These are phyloP conservation scores for Lentinula detonsa DNA, from an alignment of 768 basidiomycete species.

Conservation along the genomic window DNA sequence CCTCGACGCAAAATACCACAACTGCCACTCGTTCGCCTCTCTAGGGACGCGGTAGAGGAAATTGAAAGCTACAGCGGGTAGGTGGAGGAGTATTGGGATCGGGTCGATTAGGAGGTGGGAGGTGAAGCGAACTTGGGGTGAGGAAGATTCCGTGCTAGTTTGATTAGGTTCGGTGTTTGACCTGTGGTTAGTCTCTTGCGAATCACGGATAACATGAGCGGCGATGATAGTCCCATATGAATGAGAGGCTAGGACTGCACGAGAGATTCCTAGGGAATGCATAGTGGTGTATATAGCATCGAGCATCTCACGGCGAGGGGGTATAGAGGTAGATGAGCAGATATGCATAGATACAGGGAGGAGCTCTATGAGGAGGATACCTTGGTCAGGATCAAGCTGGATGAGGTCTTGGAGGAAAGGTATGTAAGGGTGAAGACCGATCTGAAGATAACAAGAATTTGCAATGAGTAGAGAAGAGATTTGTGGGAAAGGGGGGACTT, in stretches of 20 bases:
- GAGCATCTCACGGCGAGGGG: conserved; percentile 33
- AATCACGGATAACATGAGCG: conserved; percentile 41
- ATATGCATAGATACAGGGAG: conserved; percentile 59
- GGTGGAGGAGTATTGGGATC: conserved; percentile 58
- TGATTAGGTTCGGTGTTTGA: too few species aligned
- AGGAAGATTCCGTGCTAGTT: conserved; percentile 4
- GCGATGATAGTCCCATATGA: conserved; percentile 59
- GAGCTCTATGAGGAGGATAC: conserved; percentile 55
- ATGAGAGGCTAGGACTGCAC: conserved; percentile 45
- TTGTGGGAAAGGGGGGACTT: conserved; percentile 13
- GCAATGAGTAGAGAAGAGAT: neutral
- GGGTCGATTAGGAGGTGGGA: conserved; percentile 55
- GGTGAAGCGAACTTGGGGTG: conserved; percentile 26
- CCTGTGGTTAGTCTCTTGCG: neutral
- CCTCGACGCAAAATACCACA: conserved; percentile 64
- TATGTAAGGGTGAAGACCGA: conserved; percentile 55
- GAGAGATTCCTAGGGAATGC: conserved; percentile 28
- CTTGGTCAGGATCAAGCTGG: conserved; percentile 39
- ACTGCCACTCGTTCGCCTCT: conserved; percentile 54
- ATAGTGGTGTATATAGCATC: conserved; percentile 39
- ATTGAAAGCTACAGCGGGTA: conserved; percentile 57
- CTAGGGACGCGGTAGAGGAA: conserved; percentile 56
- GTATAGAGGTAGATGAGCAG: conserved; percentile 31
- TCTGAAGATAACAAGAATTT: conserved; percentile 26
- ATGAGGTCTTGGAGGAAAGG: conserved; percentile 44